Evolutionary conservation across 1,139 yeast genomes (phyloP), one percentile per base, ranked within the genome.

Genomic region (Candida sp.): DNA sequence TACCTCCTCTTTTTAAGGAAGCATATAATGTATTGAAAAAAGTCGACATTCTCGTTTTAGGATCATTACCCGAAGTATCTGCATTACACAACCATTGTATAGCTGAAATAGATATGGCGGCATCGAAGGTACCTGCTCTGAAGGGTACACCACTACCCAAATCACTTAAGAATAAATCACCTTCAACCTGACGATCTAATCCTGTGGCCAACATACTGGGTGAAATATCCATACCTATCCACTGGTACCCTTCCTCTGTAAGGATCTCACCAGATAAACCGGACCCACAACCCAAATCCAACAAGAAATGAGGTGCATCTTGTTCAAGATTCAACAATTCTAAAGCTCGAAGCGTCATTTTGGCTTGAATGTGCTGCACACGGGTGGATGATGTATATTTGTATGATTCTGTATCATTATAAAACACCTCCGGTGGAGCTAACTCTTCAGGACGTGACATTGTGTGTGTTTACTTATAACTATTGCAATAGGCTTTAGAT

Each of bases 61-160:
- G 99, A 57, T 90, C 96, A 43, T 83, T 85, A 36, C 77, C 74
- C 2, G 89, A 66, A 4, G 89, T 77, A 62, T 93, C 99, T 3
- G 99, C 99, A 61, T 93, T 93, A 71, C 98, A 89, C 38, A 93
- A 78, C 99, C 99, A 93, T 64, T 93, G 99, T 45, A 93, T 89
- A 4, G 95, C 99, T 39, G 96, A 87, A 52, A 93, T 89, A 21
- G 96, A 86, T 37, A 93, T 87, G 3, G 97, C 99, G 1, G 98
- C 98, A 66, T 95, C 99, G 61, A 93, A 93, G 0, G 96, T 79
- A 43, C 99, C 99, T 1, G 99, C 90, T 57, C 99, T 75, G 58
- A 93, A 93, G 5, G 99, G 99, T 4, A 95, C 77, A 22, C 99
- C 99, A 47, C 77, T 76, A 35, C 99, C 99, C 75, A 93, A 87